Evolutionary conservation across 176 grass and related monocot species (phyloP).

Genomic region (Carex pumila): DNA sequence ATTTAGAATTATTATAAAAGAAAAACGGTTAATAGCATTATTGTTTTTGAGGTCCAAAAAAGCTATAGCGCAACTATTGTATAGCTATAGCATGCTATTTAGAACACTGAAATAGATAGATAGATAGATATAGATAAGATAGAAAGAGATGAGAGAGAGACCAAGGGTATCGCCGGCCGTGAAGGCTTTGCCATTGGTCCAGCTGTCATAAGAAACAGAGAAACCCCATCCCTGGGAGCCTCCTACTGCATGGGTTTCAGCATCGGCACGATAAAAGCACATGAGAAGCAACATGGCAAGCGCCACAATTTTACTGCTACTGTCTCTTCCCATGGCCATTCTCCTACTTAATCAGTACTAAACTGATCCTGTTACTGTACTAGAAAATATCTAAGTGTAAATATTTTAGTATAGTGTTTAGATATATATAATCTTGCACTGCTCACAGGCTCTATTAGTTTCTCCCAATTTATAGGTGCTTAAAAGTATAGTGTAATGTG

Average conservation of each 20-base stretch:
- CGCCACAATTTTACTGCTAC: not conserved
- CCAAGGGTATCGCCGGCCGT: conserved; percentile 41
- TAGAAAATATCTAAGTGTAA: not conserved
- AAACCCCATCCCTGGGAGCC: conserved; percentile 59
- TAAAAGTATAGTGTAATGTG: not conserved
- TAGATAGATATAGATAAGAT: too few relatives aligned
- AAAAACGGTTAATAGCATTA: too few relatives aligned
- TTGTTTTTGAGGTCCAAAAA: too few relatives aligned
- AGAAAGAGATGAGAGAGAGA: not conserved
- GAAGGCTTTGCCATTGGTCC: conserved; percentile 41
- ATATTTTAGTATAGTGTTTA: too few relatives aligned
- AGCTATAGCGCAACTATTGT: too few relatives aligned
- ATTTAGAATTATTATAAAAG: too few relatives aligned
- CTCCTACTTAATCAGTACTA: not conserved
- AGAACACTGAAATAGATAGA: too few relatives aligned
- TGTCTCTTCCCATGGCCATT: conserved; percentile 48
- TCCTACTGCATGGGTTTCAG: conserved; percentile 52
- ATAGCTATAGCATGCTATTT: too few relatives aligned
- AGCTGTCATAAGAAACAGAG: conserved; percentile 48
- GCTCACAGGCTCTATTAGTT: not conserved
- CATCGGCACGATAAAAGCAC: not conserved
- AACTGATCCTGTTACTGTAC: not conserved
- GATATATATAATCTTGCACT: not conserved
- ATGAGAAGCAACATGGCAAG: conserved; percentile 22
- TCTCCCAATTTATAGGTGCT: not conserved